A percentile compares a stretch with the other conserved stretches of the same genome.
Evolutionary conservation across 1,284 basidiomycete genomes (phyloP).

Genomic region (Ganoderma sinense): DNA sequence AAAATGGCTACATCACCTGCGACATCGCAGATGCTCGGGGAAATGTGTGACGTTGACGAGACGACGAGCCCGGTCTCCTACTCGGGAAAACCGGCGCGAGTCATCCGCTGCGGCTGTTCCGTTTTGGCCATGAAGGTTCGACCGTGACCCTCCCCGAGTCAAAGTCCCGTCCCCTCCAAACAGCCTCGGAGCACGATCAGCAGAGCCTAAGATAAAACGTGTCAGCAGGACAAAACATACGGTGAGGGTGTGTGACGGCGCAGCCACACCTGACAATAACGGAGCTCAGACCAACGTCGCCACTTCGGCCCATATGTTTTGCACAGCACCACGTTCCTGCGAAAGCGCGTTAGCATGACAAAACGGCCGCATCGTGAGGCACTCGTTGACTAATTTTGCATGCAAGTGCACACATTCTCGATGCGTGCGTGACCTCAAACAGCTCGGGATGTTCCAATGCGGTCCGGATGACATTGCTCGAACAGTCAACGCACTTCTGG

Average conservation of each 20-base stretch:
- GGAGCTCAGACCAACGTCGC: background rate
- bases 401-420: background rate
- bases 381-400: background rate
- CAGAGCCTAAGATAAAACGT: background rate
- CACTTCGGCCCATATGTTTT: background rate
- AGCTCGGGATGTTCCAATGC: background rate
- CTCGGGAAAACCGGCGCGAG: background rate
- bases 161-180: background rate
- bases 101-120: background rate
- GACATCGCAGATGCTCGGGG: background rate
- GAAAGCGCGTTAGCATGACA: background rate
- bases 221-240: background rate
- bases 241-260: background rate
- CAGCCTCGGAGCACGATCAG: background rate
- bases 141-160: background rate
- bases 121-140: background rate
- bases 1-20: constrained; percentile 17
- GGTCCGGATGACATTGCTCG: background rate
- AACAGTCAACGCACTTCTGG: background rate
- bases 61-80: background rate
- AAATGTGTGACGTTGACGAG: background rate
- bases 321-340: background rate
- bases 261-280: background rate
- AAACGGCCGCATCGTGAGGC: background rate
- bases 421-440: background rate